phyloP scores from a whole-genome alignment of 345 rosid genomes.

The Raphanus raphanistrum region DNA sequence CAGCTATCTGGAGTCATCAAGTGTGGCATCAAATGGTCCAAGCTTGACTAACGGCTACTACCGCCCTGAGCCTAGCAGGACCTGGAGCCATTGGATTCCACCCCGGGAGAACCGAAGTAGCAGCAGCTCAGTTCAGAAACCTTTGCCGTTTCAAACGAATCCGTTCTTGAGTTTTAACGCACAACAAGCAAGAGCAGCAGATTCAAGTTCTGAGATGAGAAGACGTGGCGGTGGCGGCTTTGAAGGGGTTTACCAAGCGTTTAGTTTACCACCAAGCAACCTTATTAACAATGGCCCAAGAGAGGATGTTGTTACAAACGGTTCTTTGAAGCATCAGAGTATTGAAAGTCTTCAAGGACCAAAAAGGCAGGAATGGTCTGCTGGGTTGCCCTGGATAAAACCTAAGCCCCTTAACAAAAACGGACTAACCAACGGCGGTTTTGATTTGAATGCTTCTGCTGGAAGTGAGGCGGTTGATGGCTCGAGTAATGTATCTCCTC shows the following conservation, averaged over 20 bases:
- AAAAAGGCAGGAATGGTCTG: constrained; percentile 45
- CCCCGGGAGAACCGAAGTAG: constrained; percentile 55
- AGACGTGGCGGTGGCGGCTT: constrained; percentile 39
- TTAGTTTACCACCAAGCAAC: constrained; percentile 11
- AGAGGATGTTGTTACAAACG: constrained; percentile 37
- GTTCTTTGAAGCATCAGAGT: constrained; percentile 39
- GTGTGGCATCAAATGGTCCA: constrained; percentile 48
- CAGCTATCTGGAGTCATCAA: constrained; percentile 52
- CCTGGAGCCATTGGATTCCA: constrained; percentile 57
- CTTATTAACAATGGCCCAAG: constrained; percentile 9
- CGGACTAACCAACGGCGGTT: constrained; percentile 39
- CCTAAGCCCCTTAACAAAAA: constrained; percentile 44
- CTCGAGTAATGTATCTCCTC: constrained; percentile 36
- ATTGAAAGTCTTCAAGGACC: constrained; percentile 47
- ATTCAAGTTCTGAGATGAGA: constrained; percentile 49
- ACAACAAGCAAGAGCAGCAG: constrained; percentile 44
- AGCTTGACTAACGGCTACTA: constrained; percentile 42
- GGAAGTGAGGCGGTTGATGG: constrained; percentile 42
- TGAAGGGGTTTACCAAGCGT: constrained; percentile 48
- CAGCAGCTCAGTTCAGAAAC: constrained; percentile 57
- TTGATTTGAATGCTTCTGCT: constrained; percentile 52
- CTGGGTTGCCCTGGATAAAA: constrained; percentile 69
- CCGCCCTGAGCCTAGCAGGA: constrained; percentile 48
- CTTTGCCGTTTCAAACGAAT: constrained; percentile 51
- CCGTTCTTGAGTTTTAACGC: constrained; percentile 48